These are phyloP conservation scores for Thozetella sp. DNA, from an alignment of 495 filamentous ascomycete species.

Conservation along the genomic window DNA sequence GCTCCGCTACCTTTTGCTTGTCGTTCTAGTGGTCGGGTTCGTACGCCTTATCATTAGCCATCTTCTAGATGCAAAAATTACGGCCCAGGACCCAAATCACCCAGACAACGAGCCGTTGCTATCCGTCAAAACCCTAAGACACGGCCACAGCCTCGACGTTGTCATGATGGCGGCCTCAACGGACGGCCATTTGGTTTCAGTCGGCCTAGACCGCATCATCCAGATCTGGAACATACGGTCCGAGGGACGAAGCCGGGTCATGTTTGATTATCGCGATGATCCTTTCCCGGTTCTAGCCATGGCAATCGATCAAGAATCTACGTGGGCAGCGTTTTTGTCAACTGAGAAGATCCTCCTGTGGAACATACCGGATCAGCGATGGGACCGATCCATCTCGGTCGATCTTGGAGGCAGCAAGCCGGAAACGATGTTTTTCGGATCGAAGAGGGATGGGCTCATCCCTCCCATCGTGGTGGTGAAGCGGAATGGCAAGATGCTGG, in stretches of 20 bases:
- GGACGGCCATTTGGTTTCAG: constrained; percentile 62
- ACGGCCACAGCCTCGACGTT: constrained; percentile 65
- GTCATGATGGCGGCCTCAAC: constrained; percentile 57
- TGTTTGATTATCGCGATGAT: constrained; percentile 32
- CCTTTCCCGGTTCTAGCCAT: constrained; percentile 61
- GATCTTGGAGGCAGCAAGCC: constrained; percentile 55
- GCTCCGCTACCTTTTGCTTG: constrained; percentile 51
- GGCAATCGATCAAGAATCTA: constrained; percentile 59
- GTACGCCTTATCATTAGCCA: constrained; percentile 68
- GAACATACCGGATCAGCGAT: constrained; percentile 52
- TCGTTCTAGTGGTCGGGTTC: constrained; percentile 55
- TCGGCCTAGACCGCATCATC: constrained; percentile 65
- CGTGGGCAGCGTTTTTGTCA: constrained; percentile 66
- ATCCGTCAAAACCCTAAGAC: constrained; percentile 56
- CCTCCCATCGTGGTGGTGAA: constrained; percentile 55
- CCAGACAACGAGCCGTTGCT: constrained; percentile 52
- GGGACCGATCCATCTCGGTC: constrained; percentile 45
- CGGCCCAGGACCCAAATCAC: constrained; percentile 24
- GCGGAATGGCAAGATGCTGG: constrained; percentile 57
- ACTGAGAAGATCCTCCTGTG: constrained; percentile 56
- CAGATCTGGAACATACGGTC: constrained; percentile 59
- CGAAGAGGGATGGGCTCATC: constrained; percentile 25
- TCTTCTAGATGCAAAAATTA: constrained; percentile 57
- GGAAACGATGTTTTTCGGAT: constrained; percentile 58
- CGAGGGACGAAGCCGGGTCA: constrained; percentile 32